Percentiles rank a stretch among this genome's conserved stretches.
phyloP scores from a whole-genome alignment of 331 rosid genomes.

The Spiraea crenata region DNA sequence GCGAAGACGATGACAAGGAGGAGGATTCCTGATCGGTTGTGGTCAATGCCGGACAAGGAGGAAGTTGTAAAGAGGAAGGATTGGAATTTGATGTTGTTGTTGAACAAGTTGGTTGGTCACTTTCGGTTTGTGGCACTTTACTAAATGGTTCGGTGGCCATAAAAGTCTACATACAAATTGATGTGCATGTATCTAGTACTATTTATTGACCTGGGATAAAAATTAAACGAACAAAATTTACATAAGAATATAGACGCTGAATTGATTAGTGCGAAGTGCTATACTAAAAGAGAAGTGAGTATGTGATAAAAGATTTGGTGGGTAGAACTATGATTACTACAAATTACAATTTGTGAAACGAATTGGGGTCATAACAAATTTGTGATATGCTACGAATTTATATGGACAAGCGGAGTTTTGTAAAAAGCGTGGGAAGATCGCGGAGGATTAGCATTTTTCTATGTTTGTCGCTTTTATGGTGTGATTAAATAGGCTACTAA shows the following conservation, averaged over 20 bases:
- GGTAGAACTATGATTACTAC: no score
- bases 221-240: no score
- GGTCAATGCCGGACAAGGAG: background rate
- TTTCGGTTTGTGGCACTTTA: conserved; percentile 17
- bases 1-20: background rate
- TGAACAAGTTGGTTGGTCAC: conserved; percentile 6
- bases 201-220: no score
- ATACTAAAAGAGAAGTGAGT: no score
- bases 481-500: background rate
- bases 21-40: background rate
- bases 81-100: background rate
- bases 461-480: background rate
- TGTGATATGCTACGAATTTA: background rate
- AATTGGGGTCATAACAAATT: no score
- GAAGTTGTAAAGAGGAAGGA: background rate
- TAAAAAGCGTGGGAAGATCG: conserved; percentile 71
- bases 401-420: background rate
- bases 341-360: no score
- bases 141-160: conserved; percentile 28
- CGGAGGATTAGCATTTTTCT: conserved; percentile 16
- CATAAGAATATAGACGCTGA: no score
- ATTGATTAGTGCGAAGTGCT: no score
- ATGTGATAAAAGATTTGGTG: no score
- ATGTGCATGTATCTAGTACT: background rate
- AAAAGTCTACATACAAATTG: background rate